Percentiles rank a stretch among this genome's conserved stretches.
Evolutionary conservation across 768 basidiomycete genomes (phyloP).

Genomic region (Rhodotorula toruloides): DNA sequence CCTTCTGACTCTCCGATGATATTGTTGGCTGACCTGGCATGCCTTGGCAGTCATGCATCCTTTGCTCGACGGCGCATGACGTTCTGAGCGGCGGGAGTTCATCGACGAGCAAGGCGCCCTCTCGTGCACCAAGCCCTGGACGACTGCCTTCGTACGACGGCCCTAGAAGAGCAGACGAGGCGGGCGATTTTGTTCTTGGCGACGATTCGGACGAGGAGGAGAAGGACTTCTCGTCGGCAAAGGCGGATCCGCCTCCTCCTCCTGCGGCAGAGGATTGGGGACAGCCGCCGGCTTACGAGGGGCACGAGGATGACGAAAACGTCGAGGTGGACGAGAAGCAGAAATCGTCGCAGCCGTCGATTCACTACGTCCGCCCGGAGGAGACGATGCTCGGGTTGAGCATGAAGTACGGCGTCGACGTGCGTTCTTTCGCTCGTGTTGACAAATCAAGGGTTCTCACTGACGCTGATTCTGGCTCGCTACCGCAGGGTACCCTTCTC

Average conservation of each 20-base stretch:
- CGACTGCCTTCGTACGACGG: background rate
- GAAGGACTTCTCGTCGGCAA: no score
- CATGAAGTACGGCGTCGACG: constrained; percentile 26
- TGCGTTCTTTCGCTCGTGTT: background rate
- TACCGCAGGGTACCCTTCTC: constrained; percentile 15
- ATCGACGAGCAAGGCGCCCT: background rate
- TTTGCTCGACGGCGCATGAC: constrained; percentile 13
- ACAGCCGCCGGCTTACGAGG: constrained; percentile 7
- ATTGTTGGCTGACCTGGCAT: background rate
- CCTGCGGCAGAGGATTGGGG: background rate
- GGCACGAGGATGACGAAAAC: background rate
- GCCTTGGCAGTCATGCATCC: constrained; percentile 10
- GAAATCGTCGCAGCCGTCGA: background rate
- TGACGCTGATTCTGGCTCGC: background rate
- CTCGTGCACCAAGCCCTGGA: background rate
- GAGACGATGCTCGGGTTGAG: constrained; percentile 26
- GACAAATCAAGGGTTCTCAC: background rate
- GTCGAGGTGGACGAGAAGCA: background rate
- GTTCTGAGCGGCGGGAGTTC: background rate
- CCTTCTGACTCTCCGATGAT: no score
- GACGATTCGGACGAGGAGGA: constrained; percentile 33
- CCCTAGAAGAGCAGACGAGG: background rate
- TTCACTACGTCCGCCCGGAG: constrained; percentile 29
- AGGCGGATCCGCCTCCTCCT: background rate
- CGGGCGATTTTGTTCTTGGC: constrained; percentile 24